Evolutionary conservation across 2,329 filamentous ascomycete genomes (phyloP).

Genomic region (Fusarium sp.): DNA sequence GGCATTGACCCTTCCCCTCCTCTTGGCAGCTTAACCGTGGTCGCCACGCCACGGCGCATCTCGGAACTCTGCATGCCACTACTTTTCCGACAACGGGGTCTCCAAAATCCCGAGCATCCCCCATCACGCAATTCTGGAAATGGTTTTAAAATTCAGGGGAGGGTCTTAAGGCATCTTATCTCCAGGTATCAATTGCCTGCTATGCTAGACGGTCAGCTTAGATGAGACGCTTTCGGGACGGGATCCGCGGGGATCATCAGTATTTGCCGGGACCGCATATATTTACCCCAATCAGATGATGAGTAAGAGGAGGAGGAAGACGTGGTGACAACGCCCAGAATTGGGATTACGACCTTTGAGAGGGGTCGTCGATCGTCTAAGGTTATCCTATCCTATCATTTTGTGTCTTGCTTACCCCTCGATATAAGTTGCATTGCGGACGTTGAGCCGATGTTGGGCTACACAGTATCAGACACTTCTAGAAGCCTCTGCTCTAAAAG

Average conservation of each 20-base stretch:
- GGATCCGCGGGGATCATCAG: constrained; percentile 7
- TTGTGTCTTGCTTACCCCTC: constrained; percentile 9
- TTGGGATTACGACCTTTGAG: neutral
- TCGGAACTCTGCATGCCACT: neutral
- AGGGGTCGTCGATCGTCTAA: neutral
- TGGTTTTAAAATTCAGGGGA: neutral
- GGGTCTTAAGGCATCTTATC: neutral
- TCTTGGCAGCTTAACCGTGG: neutral
- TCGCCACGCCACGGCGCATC: neutral
- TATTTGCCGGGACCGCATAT: constrained; percentile 3
- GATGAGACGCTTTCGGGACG: constrained; percentile 10
- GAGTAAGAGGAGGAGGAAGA: neutral
- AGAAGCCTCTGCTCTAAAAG: neutral
- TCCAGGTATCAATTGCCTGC: neutral
- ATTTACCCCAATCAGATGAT: constrained; percentile 34
- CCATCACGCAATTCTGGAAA: neutral
- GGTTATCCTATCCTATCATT: neutral
- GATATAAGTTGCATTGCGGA: neutral
- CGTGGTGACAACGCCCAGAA: neutral
- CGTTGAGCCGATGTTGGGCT: neutral
- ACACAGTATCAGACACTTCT: neutral
- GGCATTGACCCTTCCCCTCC: neutral
- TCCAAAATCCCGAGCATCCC: neutral
- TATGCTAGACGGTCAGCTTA: neutral
- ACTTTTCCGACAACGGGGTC: neutral